Evolutionary conservation across 768 basidiomycete species (phyloP), one percentile per base, ranked within the genome.

Genomic region (Heimioporus sp.): DNA sequence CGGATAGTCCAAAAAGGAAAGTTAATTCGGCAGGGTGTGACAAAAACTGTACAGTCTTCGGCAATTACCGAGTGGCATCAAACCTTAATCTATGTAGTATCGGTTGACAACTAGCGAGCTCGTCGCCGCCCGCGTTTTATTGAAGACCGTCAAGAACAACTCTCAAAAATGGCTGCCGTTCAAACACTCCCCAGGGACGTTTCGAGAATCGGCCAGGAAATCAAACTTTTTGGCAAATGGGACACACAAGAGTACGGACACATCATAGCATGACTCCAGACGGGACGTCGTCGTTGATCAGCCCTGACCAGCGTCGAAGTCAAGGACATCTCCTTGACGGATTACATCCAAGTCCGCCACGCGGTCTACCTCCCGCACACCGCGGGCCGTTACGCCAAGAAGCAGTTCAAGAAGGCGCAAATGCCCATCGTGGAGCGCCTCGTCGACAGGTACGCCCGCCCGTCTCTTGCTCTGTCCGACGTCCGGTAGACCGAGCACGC

Each of bases 401-500:
- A 98, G 80, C 95, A 98, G 76, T 99, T 98, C 87, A 98, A 95
- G 83, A 99, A 99, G 86, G 94, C 93, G 6, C 92, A 97, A 74
- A 99, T 99, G 97, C 97, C 97, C 69, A 96, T 99, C 71, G 97
- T 98, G 65, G 97, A 99, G 78, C 92, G 97, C 71, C 80, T 99
- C 69, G 97, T 98, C 61, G 95, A 98, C 82, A 87, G 87, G 94
- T 92, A 67, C 63, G 84, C 39, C 9, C 63, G 84, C 39, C 9
- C 37, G 20, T 40, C 5, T 13, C 28, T 11, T 30, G 49, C 24
- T 28, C 31, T 40, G 20, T 15, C 49, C 54, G 28, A 58, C 39
- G 20, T 16, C 16, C 35, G 35, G 34, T 46, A 21, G 17, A 48
- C 32, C 28, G 24, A 28, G 24, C n/a, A 28, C 24, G 24, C 24